These are phyloP conservation scores for Capsicum rhomboideum DNA, from an alignment of 257 asterid genomes.

Conservation along the genomic window DNA sequence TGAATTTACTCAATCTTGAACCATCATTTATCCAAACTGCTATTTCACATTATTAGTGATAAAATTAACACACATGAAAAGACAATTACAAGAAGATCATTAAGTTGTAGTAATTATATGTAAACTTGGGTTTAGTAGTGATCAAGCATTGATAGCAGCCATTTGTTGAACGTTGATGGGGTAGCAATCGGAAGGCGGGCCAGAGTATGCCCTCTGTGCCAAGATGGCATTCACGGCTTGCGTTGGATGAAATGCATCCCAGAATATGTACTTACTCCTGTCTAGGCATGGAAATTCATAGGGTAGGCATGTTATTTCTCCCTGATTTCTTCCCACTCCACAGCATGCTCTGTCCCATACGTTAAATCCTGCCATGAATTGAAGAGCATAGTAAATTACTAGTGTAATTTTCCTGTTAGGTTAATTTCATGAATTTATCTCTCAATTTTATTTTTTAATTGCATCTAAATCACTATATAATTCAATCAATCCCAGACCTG, in stretches of 20 bases:
- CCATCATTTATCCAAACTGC: background rate
- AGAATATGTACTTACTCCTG: constrained; percentile 55
- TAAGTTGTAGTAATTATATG: background rate
- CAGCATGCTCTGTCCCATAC: constrained; percentile 71
- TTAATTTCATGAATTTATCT: too few species aligned
- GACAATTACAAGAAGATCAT: background rate
- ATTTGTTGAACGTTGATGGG: constrained; percentile 74
- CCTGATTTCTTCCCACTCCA: constrained; percentile 73
- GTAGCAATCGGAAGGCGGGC: constrained; percentile 46
- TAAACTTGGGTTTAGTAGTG: background rate
- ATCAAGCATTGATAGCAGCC: constrained; percentile 44
- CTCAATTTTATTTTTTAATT: too few species aligned
- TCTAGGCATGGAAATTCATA: constrained; percentile 45
- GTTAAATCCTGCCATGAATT: constrained; percentile 30
- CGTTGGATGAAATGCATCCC: constrained; percentile 94
- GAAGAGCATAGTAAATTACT: background rate
- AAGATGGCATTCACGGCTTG: constrained; percentile 55
- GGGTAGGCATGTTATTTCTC: constrained; percentile 68
- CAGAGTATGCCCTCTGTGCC: constrained; percentile 65
- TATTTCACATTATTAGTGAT: background rate
- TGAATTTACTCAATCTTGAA: too few species aligned
- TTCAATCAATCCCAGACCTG: too few species aligned
- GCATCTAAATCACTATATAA: too few species aligned
- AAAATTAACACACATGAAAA: background rate
- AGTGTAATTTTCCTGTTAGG: too few species aligned